Base-by-base conservation (phyloP, 2,329 filamentous ascomycete genomes). In the Alternaria consortialis region DNA sequence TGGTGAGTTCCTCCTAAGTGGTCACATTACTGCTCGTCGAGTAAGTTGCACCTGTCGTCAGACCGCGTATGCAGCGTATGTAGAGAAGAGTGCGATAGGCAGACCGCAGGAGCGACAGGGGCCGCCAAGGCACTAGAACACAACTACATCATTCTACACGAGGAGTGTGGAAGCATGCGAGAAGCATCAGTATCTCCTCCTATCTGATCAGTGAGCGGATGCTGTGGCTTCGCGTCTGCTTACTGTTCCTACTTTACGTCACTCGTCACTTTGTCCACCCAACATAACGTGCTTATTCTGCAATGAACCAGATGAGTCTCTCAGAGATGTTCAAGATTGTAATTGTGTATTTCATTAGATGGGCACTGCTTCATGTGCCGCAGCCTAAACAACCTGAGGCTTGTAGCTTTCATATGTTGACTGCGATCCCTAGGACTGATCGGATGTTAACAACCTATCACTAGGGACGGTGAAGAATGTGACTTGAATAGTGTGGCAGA, bases 121-220 rank as follows among this genome's bases (percentile, higher is more conserved):
- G 31, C n/a, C n/a, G 58, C 58, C 58, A 57, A 60, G 58, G 40
- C 53, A 15, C 47, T 55, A 56, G 36, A 48, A 12, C 37, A 43
- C 11, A 55, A 17, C 27, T 20, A 32, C 51, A 55, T 13, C 15
- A 31, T 37, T 31, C 56, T 34, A 36, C 36, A 34, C 42, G 23
- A 46, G 23, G 32, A 17, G 42, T 23, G 1, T 46, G 15, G 32
- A 32, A 37, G 23, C 25, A 36, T 42, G 43, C 9, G 27, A 29
- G 8, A 48, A 55, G 50, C 43, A 20, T 43, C 15, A 12, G 5
- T 17, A 15, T 32, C 17, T 8, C 25, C 25, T 25, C 2, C 12
- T 29, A 20, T 23, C 51, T 17, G 34, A 34, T 27, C 36, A 42
- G 34, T 48, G 15, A 23, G 43, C 43, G n/a, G 29, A 15, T 34